phyloP scores from a whole-genome alignment of 176 grass and related monocot genomes.

The Rhynchospora tenuis region DNA sequence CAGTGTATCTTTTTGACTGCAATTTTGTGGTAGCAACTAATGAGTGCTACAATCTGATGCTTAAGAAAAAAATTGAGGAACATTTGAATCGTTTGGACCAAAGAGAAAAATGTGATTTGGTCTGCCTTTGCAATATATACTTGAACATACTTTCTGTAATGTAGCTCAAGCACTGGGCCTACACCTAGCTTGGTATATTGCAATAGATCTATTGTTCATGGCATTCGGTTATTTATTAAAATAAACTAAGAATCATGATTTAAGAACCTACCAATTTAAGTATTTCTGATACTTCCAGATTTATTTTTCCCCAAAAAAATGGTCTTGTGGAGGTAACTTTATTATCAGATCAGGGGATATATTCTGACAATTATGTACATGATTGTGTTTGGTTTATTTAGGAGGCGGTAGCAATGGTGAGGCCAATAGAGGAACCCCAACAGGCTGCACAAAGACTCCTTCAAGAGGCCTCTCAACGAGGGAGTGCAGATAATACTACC shows the following conservation, averaged over 20 bases:
- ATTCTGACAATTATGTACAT: neutral
- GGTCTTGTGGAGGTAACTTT: neutral
- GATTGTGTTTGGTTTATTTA: neutral
- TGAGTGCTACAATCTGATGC: neutral
- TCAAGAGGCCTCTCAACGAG: conserved; percentile 51
- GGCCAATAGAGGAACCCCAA: conserved; percentile 54
- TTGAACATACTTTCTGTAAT: neutral
- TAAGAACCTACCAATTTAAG: neutral
- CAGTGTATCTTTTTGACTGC: neutral
- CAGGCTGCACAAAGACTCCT: conserved; percentile 69
- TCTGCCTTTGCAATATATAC: neutral
- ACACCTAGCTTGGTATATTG: neutral
- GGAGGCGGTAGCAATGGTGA: conserved; percentile 81
- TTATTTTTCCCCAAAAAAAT: neutral
- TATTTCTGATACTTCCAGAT: neutral
- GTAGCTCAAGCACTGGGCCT: neutral
- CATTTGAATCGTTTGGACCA: neutral
- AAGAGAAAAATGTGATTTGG: neutral
- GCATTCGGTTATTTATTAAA: neutral
- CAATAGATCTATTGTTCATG: neutral
- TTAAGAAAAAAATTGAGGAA: neutral
- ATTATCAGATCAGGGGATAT: neutral
- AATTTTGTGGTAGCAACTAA: neutral
- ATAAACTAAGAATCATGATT: neutral
- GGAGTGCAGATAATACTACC: conserved; percentile 78